Conservation (phyloP, 108 stramenopile genomes). For the Cyclotella sp. region DNA sequence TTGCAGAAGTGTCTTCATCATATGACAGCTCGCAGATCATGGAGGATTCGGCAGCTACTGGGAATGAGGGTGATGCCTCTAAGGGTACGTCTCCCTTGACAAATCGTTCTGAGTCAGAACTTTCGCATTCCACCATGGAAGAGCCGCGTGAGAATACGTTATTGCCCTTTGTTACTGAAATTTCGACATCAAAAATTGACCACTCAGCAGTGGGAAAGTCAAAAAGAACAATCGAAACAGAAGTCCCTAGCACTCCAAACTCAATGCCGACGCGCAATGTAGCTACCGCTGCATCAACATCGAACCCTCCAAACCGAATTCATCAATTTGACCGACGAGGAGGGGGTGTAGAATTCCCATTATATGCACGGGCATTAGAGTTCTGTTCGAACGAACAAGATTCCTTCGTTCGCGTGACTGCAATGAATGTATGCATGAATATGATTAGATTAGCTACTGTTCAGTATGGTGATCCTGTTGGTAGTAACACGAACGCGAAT, state of each 20-base stretch:
- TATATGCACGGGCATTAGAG: slow-evolving; percentile 86
- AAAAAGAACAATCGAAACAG: neutral
- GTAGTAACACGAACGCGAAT: slow-evolving; percentile 8
- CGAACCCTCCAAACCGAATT: slow-evolving; percentile 26
- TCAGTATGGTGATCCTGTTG: slow-evolving; percentile 16
- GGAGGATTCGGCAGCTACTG: neutral
- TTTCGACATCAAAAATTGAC: slow-evolving; percentile 12
- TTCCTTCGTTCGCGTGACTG: slow-evolving; percentile 86
- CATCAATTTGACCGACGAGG: slow-evolving; percentile 6
- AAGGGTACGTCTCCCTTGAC: neutral
- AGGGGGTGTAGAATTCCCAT: slow-evolving; percentile 69
- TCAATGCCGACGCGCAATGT: neutral
- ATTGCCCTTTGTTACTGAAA: neutral
- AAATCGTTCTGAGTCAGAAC: neutral
- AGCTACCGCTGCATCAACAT: slow-evolving; percentile 3
- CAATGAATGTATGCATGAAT: slow-evolving; percentile 92
- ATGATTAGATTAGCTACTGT: slow-evolving; percentile 79
- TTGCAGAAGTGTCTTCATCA: too few relatives aligned
- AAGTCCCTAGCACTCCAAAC: neutral
- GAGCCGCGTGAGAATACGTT: neutral
- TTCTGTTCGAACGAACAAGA: slow-evolving; percentile 85
- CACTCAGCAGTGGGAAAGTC: slow-evolving; percentile 4
- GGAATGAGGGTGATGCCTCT: neutral
- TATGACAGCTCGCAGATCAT: too few relatives aligned
- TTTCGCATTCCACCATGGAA: neutral